A percentile compares a stretch with the other conserved stretches of the same genome.
Evolutionary conservation across 2,329 filamentous ascomycete species (phyloP).

Genomic region (Apiospora koreana): DNA sequence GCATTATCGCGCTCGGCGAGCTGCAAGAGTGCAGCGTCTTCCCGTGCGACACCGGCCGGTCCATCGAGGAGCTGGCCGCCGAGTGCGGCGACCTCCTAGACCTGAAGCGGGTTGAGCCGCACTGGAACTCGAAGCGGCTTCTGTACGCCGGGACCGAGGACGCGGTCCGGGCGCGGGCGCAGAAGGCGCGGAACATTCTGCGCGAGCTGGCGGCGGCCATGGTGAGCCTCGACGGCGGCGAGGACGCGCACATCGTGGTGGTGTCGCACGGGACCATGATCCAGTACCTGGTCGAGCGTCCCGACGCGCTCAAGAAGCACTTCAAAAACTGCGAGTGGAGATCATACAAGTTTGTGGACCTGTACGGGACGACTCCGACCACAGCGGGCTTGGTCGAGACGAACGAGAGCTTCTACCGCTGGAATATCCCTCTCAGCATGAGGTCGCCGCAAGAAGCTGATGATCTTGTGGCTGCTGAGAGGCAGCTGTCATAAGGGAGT

Average conservation of each 20-base stretch:
- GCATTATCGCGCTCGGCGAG: conserved; percentile 67
- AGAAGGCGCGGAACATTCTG: conserved; percentile 57
- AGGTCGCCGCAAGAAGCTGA: background rate
- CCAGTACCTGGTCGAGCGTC: conserved; percentile 70
- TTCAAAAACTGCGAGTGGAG: conserved; percentile 74
- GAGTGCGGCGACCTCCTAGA: conserved; percentile 65
- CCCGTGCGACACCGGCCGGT: conserved; percentile 72
- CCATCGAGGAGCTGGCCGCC: conserved; percentile 50
- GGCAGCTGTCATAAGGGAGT: no score
- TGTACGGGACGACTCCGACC: conserved; percentile 16
- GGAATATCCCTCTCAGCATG: background rate
- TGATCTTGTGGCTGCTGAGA: background rate
- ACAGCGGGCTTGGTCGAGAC: background rate
- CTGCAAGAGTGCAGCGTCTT: conserved; percentile 73
- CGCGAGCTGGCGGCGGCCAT: conserved; percentile 38
- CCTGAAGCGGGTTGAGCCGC: conserved; percentile 56
- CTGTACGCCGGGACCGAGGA: conserved; percentile 42
- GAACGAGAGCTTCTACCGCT: background rate
- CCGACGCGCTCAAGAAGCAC: conserved; percentile 60
- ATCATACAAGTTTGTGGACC: conserved; percentile 60
- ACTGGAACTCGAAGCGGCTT: conserved; percentile 67
- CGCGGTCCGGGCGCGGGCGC: conserved; percentile 59
- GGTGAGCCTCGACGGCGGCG: conserved; percentile 15
- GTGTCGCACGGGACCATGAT: conserved; percentile 79
- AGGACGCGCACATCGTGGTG: conserved; percentile 64